Evolutionary conservation across 1,284 basidiomycete genomes (phyloP).

Genomic region (Cronartium quercuum): DNA sequence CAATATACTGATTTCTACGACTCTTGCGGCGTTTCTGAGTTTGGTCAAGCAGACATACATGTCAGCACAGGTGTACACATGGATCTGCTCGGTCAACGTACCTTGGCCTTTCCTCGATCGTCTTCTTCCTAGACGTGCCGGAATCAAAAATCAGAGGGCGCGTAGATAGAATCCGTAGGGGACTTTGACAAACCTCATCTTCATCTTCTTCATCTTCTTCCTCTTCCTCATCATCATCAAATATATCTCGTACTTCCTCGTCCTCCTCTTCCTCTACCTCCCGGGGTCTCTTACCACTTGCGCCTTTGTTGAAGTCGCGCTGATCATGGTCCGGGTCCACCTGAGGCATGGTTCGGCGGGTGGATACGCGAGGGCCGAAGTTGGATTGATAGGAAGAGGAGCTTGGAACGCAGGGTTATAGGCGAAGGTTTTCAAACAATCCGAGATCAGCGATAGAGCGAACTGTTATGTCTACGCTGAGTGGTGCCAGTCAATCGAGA

Average conservation of each 20-base stretch:
- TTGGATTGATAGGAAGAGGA: too few relatives aligned
- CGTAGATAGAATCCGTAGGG: constrained; percentile 38
- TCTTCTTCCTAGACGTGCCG: constrained; percentile 22
- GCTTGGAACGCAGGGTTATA: too few relatives aligned
- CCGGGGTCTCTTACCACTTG: constrained; percentile 43
- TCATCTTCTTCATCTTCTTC: constrained; percentile 28
- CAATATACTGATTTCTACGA: constrained; percentile 41
- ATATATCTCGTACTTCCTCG: constrained; percentile 56
- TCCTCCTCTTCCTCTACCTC: constrained; percentile 50
- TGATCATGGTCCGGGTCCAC: neutral
- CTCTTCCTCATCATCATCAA: constrained; percentile 51
- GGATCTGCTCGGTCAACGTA: neutral
- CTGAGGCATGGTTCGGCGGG: too few relatives aligned
- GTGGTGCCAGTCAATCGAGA: too few relatives aligned
- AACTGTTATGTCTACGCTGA: too few relatives aligned
- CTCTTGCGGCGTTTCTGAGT: constrained; percentile 40
- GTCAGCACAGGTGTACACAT: neutral
- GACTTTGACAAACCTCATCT: too few relatives aligned
- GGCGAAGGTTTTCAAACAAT: too few relatives aligned
- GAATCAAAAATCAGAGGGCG: constrained; percentile 31
- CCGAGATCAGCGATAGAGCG: too few relatives aligned
- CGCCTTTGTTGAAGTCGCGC: constrained; percentile 37
- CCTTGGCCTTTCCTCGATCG: constrained; percentile 32
- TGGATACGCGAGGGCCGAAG: too few relatives aligned
- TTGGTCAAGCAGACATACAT: neutral